Evolutionary conservation across 106 monocot genomes (phyloP), one percentile per base, ranked within the genome.

Genomic region (Alisma plantagoaquatica): DNA sequence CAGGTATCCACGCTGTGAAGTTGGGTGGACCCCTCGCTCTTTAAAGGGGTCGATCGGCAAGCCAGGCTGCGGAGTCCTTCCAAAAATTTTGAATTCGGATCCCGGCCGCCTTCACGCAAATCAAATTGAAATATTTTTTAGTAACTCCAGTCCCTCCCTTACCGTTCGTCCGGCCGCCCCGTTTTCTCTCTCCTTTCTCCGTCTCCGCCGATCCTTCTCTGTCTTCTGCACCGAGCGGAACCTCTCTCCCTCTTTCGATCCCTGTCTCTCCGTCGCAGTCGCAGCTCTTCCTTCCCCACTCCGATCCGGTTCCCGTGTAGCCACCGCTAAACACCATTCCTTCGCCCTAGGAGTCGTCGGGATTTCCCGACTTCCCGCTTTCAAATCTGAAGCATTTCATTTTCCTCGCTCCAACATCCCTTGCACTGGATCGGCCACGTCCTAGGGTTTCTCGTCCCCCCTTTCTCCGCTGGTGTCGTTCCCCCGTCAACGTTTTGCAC

Each of bases 21-120:
- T n/a, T n/a, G n/a, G n/a, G n/a, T n/a, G n/a, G n/a, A n/a, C n/a
- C n/a, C n/a, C n/a, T n/a, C n/a, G n/a, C n/a, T n/a, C n/a, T n/a
- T n/a, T n/a, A n/a, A n/a, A n/a, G n/a, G n/a, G n/a, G n/a, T n/a
- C n/a, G n/a, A n/a, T n/a, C n/a, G 29, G 31, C 18, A 10, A 30
- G 32, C 20, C 32, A 53, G 8, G 27, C 17, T n/a, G 9, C n/a
- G n/a, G 14, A 52, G 17, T 15, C 15, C 25, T 26, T 20, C 1
- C 24, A 16, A 16, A 53, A 32, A 30, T 17, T 53, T 53, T 53
- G 53, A 53, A 53, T 53, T 31, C 53, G 29, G 53, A 53, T n/a
- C 11, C 29, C 53, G 53, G 53, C 26, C 9, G 10, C 53, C 16
- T 9, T 0, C 6, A 4, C 30, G 6, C 25, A 50, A 25, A 25